Evolutionary conservation across 2,329 filamentous ascomycete species (phyloP).

Genomic region (Calonectria pseudoreteaudii): DNA sequence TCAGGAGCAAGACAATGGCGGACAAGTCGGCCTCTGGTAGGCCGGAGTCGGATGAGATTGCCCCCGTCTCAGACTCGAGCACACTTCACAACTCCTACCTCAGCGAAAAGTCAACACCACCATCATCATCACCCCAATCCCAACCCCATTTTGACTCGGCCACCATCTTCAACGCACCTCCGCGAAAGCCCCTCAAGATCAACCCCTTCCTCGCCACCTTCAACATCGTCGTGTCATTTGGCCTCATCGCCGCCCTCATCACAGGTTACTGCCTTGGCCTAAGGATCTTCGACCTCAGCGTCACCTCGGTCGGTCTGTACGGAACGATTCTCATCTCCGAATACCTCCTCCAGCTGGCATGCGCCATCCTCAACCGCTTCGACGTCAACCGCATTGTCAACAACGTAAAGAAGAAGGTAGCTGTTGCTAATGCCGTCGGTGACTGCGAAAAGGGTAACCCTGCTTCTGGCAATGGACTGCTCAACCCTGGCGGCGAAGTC

Average conservation of each 20-base stretch:
- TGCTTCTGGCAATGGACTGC: neutral
- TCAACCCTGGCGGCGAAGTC: conserved; percentile 22
- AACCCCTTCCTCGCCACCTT: neutral
- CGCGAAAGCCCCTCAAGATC: neutral
- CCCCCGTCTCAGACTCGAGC: neutral
- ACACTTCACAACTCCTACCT: neutral
- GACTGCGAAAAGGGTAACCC: conserved; percentile 12
- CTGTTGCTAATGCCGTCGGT: neutral
- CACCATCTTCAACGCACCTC: neutral
- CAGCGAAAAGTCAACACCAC: neutral
- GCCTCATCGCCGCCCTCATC: neutral
- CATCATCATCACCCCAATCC: neutral
- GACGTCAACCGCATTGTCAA: conserved; percentile 26
- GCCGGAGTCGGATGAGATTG: neutral
- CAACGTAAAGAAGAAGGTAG: conserved; percentile 10
- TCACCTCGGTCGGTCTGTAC: conserved; percentile 26
- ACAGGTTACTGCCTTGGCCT: neutral
- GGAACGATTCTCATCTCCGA: conserved; percentile 28
- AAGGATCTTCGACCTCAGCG: conserved; percentile 7
- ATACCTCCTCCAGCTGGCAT: conserved; percentile 26
- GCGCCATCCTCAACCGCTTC: conserved; percentile 26
- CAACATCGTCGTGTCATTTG: neutral
- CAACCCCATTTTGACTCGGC: neutral
- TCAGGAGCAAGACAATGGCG: neutral
- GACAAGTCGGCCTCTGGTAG: neutral